phyloP scores from a whole-genome alignment of 2,329 filamentous ascomycete species.

The Alternaria metachromatica region DNA sequence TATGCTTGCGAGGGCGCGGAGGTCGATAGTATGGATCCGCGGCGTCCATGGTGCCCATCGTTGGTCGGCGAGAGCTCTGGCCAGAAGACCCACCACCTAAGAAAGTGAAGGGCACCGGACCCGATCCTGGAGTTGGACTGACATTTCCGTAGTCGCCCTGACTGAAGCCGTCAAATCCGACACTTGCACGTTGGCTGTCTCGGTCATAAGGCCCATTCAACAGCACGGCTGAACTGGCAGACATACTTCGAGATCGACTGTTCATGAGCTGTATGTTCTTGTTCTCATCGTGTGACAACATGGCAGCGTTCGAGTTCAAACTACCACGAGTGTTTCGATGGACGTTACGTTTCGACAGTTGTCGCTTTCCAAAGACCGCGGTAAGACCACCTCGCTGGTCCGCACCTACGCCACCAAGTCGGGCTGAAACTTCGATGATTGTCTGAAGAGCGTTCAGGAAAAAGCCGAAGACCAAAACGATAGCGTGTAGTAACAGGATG shows the following conservation, averaged over 20 bases:
- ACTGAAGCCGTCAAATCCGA: constrained; percentile 61
- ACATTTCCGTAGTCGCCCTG: constrained; percentile 65
- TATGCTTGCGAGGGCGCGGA: constrained; percentile 70
- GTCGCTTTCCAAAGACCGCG: constrained; percentile 87
- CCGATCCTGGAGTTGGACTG: constrained; percentile 72
- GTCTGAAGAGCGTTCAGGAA: constrained; percentile 92
- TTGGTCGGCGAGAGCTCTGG: constrained; percentile 51
- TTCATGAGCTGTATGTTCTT: constrained; percentile 65
- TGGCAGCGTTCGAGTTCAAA: constrained; percentile 81
- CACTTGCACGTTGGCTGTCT: constrained; percentile 56
- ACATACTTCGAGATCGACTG: constrained; percentile 64
- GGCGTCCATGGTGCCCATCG: constrained; percentile 45
- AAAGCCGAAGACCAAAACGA: constrained; percentile 88
- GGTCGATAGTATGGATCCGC: constrained; percentile 88
- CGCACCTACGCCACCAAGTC: constrained; percentile 81
- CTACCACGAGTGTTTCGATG: constrained; percentile 75
- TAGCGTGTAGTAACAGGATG: constrained; percentile 83
- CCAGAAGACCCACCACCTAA: constrained; percentile 56
- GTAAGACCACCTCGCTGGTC: constrained; percentile 80
- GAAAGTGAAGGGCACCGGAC: constrained; percentile 75
- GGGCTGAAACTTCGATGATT: constrained; percentile 83
- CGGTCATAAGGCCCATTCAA: constrained; percentile 57
- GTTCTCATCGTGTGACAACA: constrained; percentile 73
- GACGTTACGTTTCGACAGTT: constrained; percentile 77
- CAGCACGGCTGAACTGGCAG: constrained; percentile 67